Evolutionary conservation across 768 basidiomycete species (phyloP), one percentile per base, ranked within the genome.

Genomic region (Filobasidium floriforme): DNA sequence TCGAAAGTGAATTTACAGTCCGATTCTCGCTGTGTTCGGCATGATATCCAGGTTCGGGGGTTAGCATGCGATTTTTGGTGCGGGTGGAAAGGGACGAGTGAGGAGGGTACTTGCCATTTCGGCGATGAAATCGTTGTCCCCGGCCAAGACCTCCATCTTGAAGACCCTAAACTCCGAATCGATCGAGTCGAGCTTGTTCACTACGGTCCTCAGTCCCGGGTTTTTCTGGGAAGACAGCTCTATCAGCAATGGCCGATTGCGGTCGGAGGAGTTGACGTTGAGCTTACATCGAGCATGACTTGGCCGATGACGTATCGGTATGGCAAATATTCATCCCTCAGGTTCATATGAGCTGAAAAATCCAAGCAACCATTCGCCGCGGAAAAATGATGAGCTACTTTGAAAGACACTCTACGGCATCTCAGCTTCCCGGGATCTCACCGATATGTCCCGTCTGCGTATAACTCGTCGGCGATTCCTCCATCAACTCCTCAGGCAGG

Each of bases 141-240:
- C 96, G 0, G 94, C 96, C 46, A 99, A 81, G 7, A 98, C 81
- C 72, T 99, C 96, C 96, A 99, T 98, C 71, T 89, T 83, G 77
- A 99, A 99, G 70, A 92, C 88, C 22, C 96, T 86, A 76, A 92
- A 99, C 75, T 87, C 82, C 29, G 82, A 85, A 73, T 92, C 86
- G 62, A 97, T 97, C 44, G 79, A 85, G 70, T 93, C 85, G 41
- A 96, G 80, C 79, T 98, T 99, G 81, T 99, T 97, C 46, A 99
- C 92, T 1, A 98, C 92, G 0, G 94, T 98, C 72, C 83, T 83
- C 46, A 94, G 81, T 26, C 80, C 80, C 24, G 83, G 83, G 75
- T 92, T 92, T 89, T 99, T 98, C 92, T 96, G 69, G 29, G 24
- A 10, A 51, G 2, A 15, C 12, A 46, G n/a, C n/a, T 37, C 43